Base-by-base conservation (phyloP, 495 filamentous ascomycete species). In the Acidomyces sp. region DNA sequence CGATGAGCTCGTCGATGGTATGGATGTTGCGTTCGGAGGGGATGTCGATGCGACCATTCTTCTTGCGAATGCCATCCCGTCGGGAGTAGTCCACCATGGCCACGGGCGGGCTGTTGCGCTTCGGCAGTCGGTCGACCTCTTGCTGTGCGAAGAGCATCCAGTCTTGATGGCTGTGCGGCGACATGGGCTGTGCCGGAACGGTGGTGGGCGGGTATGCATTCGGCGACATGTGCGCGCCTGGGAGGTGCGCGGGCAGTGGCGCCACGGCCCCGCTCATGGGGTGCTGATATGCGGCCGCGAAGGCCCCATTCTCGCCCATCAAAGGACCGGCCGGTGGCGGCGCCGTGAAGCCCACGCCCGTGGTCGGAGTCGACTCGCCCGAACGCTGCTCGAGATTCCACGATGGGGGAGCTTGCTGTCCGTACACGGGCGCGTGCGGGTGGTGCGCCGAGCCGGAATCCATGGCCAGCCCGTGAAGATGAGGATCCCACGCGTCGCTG, bases 1-100 rank as follows among this genome's bases (percentile, higher is more conserved):
- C 71, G 64, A 99, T 95, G 53, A 96, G 65, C 38, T 82, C 74
- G 60, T 99, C 90, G 65, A 99, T 96, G 61, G 93, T 96, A 66
- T 72, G 77, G 46, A 96, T 72, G 49, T 82, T 96, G 30, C 87
- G 74, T 64, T 94, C 92, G 9, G 82, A 77, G 3, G 90, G 90
- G 46, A 99, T 96, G 56, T 96, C 90, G 62, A 99, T 94, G 33
- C 92, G 80, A 51, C 88, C 88, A 54, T 99, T 99, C 80, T 95
- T 96, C 78, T 99, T 99, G 49, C 92, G 77, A 63, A 96, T 93
- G 34, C 90, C 90, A 55, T 93, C 88, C 50, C 86, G 77, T 49
- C 86, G 73, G 34, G 71, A 45, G 36, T 61, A 65, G 57, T 87
- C 68, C 37, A 88, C 80, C 41, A 81, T 80, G 30, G 85, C 79